Base-by-base conservation (phyloP, 176 grass and related monocot species). In the Lolium rigidum region DNA sequence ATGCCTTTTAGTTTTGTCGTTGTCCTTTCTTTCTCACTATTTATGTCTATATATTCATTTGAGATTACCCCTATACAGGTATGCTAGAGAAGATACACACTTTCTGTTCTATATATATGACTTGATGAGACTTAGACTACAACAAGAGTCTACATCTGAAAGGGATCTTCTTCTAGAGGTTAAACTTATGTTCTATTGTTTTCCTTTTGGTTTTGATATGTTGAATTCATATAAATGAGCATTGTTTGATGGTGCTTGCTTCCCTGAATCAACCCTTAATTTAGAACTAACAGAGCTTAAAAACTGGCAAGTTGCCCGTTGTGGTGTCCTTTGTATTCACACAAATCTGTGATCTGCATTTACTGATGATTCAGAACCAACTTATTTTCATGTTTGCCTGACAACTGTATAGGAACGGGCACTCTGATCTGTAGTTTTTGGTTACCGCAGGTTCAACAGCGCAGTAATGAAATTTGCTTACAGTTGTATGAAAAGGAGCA, bases 31-130 rank as follows among this genome's bases (percentile, higher is more conserved):
- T 25, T 84, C 62, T 26, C 10, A 77, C 50, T 57, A 87, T 70
- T 74, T 44, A 41, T 1, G 15, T 48, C 75, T 82, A 24, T 25
- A 44, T 89, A 81, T 83, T 6, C 25, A 80, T 69, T 35, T 76
- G 76, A 54, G n/a, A 44, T 76, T 81, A 72, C 61, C 86, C 52
- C 57, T 84, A 69, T 76, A 52, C 79, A 98, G 96, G 88, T 98
- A 99, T 84, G 97, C 90, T 41, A 99, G 97, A 93, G 97, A 99
- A 96, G 97, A 99, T 84, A 96, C 97, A 77, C 97, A 99, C 85
- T 96, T 94, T 81, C 88, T 99, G 57, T 83, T 96, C 10, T 91
- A 96, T 82, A 93, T 99, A 91, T 94, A 93, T 91, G 97, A 99
- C 82, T 70, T 94, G 77, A 99, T 99, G 97, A 96, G 82, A 91